Evolutionary conservation across 2,329 filamentous ascomycete species (phyloP).

Genomic region (Cladosporium phlei): DNA sequence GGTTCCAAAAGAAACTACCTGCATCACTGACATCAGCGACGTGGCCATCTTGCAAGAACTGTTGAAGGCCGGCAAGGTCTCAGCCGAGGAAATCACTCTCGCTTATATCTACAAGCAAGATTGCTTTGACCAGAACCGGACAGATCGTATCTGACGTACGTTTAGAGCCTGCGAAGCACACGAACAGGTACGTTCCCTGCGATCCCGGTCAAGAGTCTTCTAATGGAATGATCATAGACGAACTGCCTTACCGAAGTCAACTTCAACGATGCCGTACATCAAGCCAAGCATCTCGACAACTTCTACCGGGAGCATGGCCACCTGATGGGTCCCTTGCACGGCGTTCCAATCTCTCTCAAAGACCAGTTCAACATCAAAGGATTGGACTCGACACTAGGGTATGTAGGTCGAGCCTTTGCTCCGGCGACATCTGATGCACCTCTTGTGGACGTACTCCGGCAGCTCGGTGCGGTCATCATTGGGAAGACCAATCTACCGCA

Average conservation of each 20-base stretch:
- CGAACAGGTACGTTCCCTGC: conserved; percentile 14
- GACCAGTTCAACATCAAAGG: conserved; percentile 55
- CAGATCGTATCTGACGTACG: neutral
- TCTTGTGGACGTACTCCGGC: conserved; percentile 46
- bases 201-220: neutral
- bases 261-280: conserved; percentile 49
- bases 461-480: conserved; percentile 49
- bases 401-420: conserved; percentile 46
- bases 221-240: neutral
- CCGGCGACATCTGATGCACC: conserved; percentile 48
- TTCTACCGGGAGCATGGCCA: conserved; percentile 44
- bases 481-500: conserved; percentile 51
- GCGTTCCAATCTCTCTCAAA: conserved; percentile 45
- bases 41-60: neutral
- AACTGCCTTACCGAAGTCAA: conserved; percentile 43
- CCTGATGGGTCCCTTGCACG: conserved; percentile 30
- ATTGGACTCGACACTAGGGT: conserved; percentile 50
- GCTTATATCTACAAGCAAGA: conserved; percentile 18
- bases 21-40: neutral
- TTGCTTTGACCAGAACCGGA: neutral
- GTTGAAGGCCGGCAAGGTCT: conserved; percentile 9
- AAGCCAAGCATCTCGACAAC: conserved; percentile 48
- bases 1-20: neutral
- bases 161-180: conserved; percentile 17
- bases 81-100: conserved; percentile 8